Conservation (phyloP, 192 early-diverging fungal genomes). For the Coemansia sp. region DNA sequence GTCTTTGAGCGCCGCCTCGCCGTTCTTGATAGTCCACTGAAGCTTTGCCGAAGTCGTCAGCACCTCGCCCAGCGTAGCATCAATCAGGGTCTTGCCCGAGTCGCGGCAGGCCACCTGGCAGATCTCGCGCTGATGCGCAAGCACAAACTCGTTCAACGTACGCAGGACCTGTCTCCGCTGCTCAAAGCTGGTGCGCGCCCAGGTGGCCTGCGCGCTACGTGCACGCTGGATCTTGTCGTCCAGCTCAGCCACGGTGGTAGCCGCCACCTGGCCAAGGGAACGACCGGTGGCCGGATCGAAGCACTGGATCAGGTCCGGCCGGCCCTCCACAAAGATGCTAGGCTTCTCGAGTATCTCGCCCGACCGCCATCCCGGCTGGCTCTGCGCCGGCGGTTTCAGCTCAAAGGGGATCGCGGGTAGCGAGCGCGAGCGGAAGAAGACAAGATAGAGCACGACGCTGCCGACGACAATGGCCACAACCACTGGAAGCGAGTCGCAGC, state of each 20-base stretch:
- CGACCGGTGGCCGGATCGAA: constrained; percentile 84
- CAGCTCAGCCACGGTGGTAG: constrained; percentile 60
- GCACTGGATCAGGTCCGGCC: constrained; percentile 61
- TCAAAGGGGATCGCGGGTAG: constrained; percentile 38
- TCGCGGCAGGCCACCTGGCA: constrained; percentile 69
- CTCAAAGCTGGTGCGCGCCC: constrained; percentile 69
- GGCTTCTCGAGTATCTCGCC: constrained; percentile 29
- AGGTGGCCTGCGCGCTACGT: constrained; percentile 62
- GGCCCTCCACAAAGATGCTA: constrained; percentile 21
- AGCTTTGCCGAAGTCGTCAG: constrained; percentile 75
- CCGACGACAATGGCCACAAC: constrained; percentile 23
- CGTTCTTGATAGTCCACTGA: constrained; percentile 75
- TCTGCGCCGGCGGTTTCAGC: constrained; percentile 40
- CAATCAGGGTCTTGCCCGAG: constrained; percentile 80
- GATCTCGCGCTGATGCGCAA: constrained; percentile 72
- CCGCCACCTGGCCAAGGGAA: constrained; percentile 60
- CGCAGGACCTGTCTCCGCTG: constrained; percentile 68
- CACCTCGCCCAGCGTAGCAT: constrained; percentile 81
- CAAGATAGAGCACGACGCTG: constrained; percentile 21
- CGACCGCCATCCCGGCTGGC: constrained; percentile 30
- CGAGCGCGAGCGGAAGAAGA: constrained; percentile 8
- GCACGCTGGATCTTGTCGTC: constrained; percentile 56
- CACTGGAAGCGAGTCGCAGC: constrained; percentile 17
- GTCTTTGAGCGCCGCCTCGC: constrained; percentile 64
- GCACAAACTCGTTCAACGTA: constrained; percentile 67